Evolutionary conservation across 2,329 filamentous ascomycete species (phyloP).

Genomic region (Coniochaeta ligniaria): DNA sequence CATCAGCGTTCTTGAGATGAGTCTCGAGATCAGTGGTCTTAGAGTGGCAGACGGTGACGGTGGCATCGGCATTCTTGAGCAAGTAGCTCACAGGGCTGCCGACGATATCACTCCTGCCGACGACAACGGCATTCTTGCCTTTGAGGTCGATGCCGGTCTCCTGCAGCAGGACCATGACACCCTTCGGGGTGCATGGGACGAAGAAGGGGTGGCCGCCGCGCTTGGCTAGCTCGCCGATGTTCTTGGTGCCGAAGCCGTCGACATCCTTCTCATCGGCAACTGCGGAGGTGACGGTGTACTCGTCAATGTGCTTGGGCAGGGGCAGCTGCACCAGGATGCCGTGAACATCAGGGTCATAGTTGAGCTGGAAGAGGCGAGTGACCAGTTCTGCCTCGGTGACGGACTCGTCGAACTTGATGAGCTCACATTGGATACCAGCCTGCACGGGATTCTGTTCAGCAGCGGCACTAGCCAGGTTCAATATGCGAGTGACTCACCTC

Average conservation of each 20-base stretch:
- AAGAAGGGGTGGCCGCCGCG: conserved; percentile 85
- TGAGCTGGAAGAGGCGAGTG: conserved; percentile 71
- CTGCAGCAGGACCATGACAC: conserved; percentile 86
- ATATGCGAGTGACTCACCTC: conserved; percentile 52
- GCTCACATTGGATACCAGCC: conserved; percentile 84
- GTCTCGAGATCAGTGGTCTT: conserved; percentile 68
- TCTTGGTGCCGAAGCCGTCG: conserved; percentile 88
- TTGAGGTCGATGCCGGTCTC: conserved; percentile 75
- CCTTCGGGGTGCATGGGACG: conserved; percentile 92
- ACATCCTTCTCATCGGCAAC: conserved; percentile 95
- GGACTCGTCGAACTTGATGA: conserved; percentile 75
- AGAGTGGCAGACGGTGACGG: conserved; percentile 93
- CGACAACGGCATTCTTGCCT: conserved; percentile 90
- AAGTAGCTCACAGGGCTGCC: conserved; percentile 95
- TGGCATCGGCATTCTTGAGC: conserved; percentile 90
- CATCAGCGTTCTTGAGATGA: conserved; percentile 76
- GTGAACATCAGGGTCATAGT: conserved; percentile 80
- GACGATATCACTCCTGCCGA: conserved; percentile 94
- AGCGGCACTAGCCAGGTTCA: background rate
- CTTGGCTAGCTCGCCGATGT: conserved; percentile 97
- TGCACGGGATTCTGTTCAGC: conserved; percentile 24
- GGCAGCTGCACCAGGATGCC: conserved; percentile 93
- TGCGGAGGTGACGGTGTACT: conserved; percentile 83
- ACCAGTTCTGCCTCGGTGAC: conserved; percentile 82
- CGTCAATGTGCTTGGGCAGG: conserved; percentile 80